Evolutionary conservation across 306 rosid genomes (phyloP).

Genomic region (Prosopis cineraria): DNA sequence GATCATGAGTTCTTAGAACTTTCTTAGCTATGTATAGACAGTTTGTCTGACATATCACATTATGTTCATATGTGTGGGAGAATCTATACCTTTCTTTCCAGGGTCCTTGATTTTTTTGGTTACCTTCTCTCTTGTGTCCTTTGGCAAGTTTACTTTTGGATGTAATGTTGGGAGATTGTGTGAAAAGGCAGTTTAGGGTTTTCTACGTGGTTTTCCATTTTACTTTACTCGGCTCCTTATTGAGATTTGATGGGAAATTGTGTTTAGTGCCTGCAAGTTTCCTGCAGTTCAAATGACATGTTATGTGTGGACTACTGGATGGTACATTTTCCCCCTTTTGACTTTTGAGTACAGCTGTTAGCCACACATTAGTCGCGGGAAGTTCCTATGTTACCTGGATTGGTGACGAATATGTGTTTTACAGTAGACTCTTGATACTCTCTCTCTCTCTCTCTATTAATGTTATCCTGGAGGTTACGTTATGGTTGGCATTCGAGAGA

Average conservation of each 20-base stretch:
- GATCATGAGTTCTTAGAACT: neutral
- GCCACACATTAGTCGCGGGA: neutral
- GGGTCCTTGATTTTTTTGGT: too few relatives aligned
- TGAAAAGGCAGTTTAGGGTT: neutral
- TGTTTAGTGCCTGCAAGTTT: neutral
- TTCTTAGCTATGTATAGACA: neutral
- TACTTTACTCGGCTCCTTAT: neutral
- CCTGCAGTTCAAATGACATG: neutral
- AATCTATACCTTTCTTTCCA: too few relatives aligned
- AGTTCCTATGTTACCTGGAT: too few relatives aligned
- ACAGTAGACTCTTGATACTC: neutral
- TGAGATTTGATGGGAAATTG: neutral
- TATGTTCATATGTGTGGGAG: too few relatives aligned
- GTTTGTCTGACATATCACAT: neutral
- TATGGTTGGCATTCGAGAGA: neutral
- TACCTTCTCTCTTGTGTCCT: too few relatives aligned
- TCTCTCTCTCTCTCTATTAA: neutral
- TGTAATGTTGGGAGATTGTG: neutral
- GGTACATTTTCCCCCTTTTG: neutral
- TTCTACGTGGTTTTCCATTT: neutral
- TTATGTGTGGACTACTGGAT: neutral
- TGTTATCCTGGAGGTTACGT: neutral
- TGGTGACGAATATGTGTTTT: neutral
- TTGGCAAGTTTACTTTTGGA: neutral
- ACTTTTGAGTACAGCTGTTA: neutral